Percentiles rank a stretch among this genome's conserved stretches.
Conservation (phyloP, 805 yeast genomes). For the Clavispora carvajalis region DNA sequence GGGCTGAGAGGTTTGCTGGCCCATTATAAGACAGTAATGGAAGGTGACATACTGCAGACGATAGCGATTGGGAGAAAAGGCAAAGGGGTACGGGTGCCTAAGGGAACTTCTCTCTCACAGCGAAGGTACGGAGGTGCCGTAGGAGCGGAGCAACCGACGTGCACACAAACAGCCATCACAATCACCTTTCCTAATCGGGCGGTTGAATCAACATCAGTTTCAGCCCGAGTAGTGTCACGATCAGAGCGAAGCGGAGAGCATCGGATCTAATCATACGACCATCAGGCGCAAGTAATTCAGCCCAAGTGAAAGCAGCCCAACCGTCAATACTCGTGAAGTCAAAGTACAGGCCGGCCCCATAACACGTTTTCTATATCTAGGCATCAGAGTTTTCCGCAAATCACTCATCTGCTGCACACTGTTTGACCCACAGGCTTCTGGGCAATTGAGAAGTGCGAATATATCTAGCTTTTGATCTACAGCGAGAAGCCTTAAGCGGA, state of each 20-base stretch:
- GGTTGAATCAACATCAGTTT: slow-evolving; percentile 6
- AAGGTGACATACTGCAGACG: neutral
- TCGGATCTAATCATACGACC: neutral
- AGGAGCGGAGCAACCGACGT: neutral
- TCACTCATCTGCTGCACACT: no score
- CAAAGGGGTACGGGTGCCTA: no score
- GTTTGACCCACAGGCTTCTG: no score
- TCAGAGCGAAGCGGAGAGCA: neutral
- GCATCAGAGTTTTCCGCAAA: no score
- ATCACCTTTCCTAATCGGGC: slow-evolving; percentile 11
- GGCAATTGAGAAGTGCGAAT: no score
- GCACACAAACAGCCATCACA: slow-evolving; percentile 1
- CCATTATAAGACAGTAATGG: slow-evolving; percentile 23
- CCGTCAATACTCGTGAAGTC: no score
- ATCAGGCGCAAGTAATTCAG: neutral
- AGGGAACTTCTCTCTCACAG: no score
- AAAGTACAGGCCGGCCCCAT: no score
- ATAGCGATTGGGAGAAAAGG: neutral
- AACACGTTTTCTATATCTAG: no score
- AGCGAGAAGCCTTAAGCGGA: no score
- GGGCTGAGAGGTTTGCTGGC: slow-evolving; percentile 42
- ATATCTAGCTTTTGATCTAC: no score
- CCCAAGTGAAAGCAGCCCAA: neutral
- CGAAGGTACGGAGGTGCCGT: neutral
- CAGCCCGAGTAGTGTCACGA: neutral